Evolutionary conservation across 148 eudicot genomes (phyloP).

Genomic region (Rheum nobile): DNA sequence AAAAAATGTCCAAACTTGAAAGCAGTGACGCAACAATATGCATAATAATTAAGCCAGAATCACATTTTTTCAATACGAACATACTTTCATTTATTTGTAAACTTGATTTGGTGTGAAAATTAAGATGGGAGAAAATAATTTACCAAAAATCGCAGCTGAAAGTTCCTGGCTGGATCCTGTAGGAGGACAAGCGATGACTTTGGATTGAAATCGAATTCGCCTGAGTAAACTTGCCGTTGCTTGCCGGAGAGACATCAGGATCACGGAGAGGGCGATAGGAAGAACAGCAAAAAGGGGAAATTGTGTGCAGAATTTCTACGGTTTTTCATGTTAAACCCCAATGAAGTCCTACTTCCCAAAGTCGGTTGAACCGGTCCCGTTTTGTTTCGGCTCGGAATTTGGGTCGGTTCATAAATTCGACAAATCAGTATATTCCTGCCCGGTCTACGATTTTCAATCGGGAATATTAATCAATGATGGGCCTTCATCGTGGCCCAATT

Average conservation of each 20-base stretch:
- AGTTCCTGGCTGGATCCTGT: background rate
- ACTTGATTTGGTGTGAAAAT: background rate
- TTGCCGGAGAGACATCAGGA: slow-evolving; percentile 7
- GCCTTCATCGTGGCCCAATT: too few relatives aligned
- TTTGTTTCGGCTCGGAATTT: background rate
- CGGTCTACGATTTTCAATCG: background rate
- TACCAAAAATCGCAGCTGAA: background rate
- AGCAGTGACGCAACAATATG: background rate
- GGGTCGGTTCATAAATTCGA: background rate
- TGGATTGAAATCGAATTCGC: slow-evolving; percentile 1
- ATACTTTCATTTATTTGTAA: background rate
- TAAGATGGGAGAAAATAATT: background rate
- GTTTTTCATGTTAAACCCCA: background rate
- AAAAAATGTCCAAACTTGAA: background rate
- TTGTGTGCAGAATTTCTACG: background rate
- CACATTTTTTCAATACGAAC: background rate
- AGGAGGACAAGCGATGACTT: background rate
- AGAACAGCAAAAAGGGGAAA: background rate
- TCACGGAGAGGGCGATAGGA: background rate
- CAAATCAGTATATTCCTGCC: background rate
- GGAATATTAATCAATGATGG: too few relatives aligned
- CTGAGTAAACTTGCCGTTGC: slow-evolving; percentile 2
- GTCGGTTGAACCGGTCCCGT: background rate
- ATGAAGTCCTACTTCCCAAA: background rate
- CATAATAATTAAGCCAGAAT: background rate